phyloP scores from a whole-genome alignment of 768 basidiomycete species.

The Termitomyces sp. region DNA sequence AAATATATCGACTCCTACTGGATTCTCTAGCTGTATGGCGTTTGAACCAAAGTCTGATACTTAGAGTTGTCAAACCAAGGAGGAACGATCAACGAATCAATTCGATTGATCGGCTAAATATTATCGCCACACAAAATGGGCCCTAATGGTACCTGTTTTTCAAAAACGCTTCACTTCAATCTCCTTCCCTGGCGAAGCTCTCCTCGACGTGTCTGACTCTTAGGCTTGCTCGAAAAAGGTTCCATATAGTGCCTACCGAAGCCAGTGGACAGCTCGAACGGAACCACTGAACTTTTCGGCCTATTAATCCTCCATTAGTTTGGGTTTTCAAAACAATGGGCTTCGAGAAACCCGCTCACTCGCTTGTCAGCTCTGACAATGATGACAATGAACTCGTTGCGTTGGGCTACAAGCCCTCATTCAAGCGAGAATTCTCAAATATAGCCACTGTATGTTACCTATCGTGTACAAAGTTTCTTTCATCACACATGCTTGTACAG shows the following conservation, averaged over 20 bases:
- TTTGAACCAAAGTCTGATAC: not conserved
- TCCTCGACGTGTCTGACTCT: not conserved
- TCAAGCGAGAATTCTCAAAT: conserved; percentile 82
- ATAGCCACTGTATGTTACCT: conserved; percentile 56
- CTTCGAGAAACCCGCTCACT: conserved; percentile 9
- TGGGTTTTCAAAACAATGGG: conserved; percentile 6
- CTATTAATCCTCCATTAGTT: not conserved
- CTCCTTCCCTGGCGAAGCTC: not conserved
- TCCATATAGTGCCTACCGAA: not conserved
- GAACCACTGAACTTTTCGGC: not conserved
- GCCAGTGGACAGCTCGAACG: no score
- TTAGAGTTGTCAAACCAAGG: not conserved
- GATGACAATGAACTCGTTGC: conserved; percentile 63
- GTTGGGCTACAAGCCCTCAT: conserved; percentile 71
- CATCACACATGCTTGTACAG: conserved; percentile 22
- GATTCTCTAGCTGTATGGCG: not conserved
- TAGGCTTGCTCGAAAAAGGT: not conserved
- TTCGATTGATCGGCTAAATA: not conserved
- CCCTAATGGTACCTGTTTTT: not conserved
- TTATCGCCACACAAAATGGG: not conserved
- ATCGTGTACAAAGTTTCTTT: not conserved
- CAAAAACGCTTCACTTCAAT: not conserved
- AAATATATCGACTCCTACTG: not conserved
- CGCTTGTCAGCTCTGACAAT: conserved; percentile 31
- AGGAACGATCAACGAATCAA: not conserved